A percentile compares a stretch with the other conserved stretches of the same genome.
These are phyloP conservation scores for Elaeis oleifera DNA, from an alignment of 202 grass and related monocot genomes.

Conservation along the genomic window DNA sequence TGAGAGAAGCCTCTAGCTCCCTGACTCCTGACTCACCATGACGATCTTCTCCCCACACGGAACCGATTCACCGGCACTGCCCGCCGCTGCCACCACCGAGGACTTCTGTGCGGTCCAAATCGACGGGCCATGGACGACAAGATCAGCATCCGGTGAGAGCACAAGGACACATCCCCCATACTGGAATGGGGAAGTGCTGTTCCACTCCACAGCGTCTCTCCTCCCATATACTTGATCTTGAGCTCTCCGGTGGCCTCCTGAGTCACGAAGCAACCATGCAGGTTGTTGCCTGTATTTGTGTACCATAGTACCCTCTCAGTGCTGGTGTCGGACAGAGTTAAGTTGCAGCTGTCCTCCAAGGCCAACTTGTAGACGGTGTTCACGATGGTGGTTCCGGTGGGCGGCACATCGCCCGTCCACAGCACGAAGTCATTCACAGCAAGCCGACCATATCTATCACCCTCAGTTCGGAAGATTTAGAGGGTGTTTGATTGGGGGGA, in stretches of 20 bases:
- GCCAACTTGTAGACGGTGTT: background rate
- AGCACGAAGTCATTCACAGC: background rate
- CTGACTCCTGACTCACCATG: too few relatives aligned
- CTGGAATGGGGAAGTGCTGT: background rate
- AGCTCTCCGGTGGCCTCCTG: background rate
- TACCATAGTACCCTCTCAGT: background rate
- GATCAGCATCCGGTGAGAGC: background rate
- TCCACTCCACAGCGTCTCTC: constrained; percentile 3
- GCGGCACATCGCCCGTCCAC: background rate
- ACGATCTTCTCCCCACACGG: too few relatives aligned
- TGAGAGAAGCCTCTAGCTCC: too few relatives aligned
- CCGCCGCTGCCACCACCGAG: too few relatives aligned
- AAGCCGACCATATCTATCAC: background rate
- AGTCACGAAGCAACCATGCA: background rate
- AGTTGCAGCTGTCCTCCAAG: constrained; percentile 2
- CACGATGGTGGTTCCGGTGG: background rate
- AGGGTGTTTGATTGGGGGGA: too few relatives aligned
- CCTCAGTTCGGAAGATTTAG: too few relatives aligned
- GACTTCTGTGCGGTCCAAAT: background rate
- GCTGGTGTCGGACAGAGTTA: background rate
- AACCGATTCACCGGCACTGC: too few relatives aligned
- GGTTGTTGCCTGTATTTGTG: background rate
- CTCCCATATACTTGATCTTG: constrained; percentile 10
- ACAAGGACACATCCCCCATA: background rate
- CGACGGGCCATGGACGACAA: constrained; percentile 1